A percentile compares a stretch with the other conserved stretches of the same genome.
phyloP scores from a whole-genome alignment of 129 eudicot species.

The Flaveria ramosissima region DNA sequence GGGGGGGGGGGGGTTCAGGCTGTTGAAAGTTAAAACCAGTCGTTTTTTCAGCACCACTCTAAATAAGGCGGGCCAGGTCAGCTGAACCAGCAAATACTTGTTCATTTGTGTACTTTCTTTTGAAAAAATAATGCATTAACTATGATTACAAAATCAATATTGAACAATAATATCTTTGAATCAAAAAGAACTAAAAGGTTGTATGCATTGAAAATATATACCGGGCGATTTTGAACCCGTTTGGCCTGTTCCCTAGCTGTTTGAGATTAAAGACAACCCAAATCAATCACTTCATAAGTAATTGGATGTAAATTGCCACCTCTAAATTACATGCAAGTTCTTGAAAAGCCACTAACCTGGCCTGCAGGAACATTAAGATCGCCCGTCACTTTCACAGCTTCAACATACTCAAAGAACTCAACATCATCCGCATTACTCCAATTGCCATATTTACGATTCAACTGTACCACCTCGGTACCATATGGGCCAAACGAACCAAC shows the following conservation, averaged over 20 bases:
- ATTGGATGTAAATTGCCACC: background rate
- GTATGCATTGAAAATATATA: background rate
- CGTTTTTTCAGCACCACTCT: background rate
- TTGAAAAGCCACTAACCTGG: constrained; percentile 53
- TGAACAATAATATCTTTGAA: background rate
- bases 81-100: background rate
- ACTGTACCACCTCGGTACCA: constrained; percentile 93
- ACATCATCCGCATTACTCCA: constrained; percentile 58
- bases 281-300: no score
- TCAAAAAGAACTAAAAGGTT: background rate
- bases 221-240: background rate
- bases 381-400: constrained; percentile 99
- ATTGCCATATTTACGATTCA: constrained; percentile 91
- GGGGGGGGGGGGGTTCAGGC: no score
- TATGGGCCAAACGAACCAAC: constrained; percentile 98
- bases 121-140: background rate
- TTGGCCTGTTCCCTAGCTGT: background rate
- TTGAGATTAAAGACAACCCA: background rate
- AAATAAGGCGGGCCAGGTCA: no score
- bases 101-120: background rate
- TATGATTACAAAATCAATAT: background rate
- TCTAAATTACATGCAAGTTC: background rate
- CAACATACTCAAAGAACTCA: constrained; percentile 94
- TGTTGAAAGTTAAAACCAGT: background rate
- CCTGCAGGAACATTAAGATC: constrained; percentile 98